Percentiles rank a stretch among this genome's conserved stretches.
These are phyloP conservation scores for Porogramme epimiltina DNA, from an alignment of 1,284 basidiomycete genomes.

Conservation along the genomic window DNA sequence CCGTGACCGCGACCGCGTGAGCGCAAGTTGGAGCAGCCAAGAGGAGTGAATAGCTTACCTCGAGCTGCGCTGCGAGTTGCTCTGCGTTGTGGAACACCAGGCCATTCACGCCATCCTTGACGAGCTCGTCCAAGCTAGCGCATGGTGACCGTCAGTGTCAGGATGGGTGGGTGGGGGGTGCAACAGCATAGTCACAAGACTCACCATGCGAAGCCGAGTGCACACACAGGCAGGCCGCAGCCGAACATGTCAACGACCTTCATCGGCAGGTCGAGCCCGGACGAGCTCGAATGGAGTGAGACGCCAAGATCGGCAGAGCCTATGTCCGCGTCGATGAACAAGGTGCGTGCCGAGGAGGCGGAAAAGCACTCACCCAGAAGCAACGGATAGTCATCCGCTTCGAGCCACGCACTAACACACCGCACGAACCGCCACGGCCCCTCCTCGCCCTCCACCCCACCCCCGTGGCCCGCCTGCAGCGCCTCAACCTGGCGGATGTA, in stretches of 20 bases:
- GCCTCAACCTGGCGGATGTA: constrained; percentile 70
- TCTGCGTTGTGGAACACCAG: constrained; percentile 71
- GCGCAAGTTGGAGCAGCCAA: not conserved
- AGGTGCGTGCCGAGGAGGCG: too few relatives aligned
- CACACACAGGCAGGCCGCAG: constrained; percentile 91
- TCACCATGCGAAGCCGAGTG: constrained; percentile 85
- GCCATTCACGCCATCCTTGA: constrained; percentile 84
- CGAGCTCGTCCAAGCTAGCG: constrained; percentile 81
- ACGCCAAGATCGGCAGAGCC: constrained; percentile 93
- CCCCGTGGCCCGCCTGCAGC: constrained; percentile 47
- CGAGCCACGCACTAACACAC: constrained; percentile 86
- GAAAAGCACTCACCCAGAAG: constrained; percentile 62
- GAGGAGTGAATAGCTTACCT: constrained; percentile 45
- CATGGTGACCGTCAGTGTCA: not conserved
- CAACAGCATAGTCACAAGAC: too few relatives aligned
- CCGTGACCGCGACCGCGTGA: not conserved
- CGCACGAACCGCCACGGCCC: constrained; percentile 80
- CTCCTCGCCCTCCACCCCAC: constrained; percentile 15
- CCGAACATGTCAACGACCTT: constrained; percentile 99
- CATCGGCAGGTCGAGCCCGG: constrained; percentile 95
- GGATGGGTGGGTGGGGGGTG: not conserved
- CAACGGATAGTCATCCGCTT: constrained; percentile 85
- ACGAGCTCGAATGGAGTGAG: constrained; percentile 89
- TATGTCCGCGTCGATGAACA: constrained; percentile 36
- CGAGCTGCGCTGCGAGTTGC: constrained; percentile 74